Evolutionary conservation across 768 basidiomycete species (phyloP), one percentile per base, ranked within the genome.

Genomic region (Calvatia gigantea): DNA sequence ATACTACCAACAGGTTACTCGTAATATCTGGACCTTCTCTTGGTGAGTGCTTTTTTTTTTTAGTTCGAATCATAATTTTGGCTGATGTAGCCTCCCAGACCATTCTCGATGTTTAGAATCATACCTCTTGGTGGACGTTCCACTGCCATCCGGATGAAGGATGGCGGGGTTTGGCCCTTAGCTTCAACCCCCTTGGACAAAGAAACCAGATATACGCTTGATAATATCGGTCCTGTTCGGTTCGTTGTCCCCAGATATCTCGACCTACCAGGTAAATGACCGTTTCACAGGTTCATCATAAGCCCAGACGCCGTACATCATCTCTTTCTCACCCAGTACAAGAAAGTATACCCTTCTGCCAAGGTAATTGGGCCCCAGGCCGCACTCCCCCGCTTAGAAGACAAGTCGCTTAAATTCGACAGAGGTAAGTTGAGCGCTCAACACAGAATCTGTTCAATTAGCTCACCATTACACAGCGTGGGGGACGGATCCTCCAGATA

Each of bases 101-200:
- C 87, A 1, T 91, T 91, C 64, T 64, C 79, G 11, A 80, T 90
- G 39, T 82, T 79, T 56, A 82, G 84, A 6, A 6, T 91, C 25
- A 61, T 91, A 12, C 89, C 91, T 3, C 72, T 94, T 27, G 94
- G 94, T 1, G 91, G 92, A 17, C 75, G 94, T 42, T 86, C 90
- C 6, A 95, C 92, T 0, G 94, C 91, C 0, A 75, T 95, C 62
- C 82, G 78, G 68, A 75, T 94, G 21, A 69, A 70, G 35, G 77
- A 80, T 47, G 84, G 86, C 33, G 84, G 81, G 11, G 84, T 94
- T 25, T 94, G 90, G 83, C 75, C 94, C 11, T 73, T 92, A n/a
- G 91, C 89, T 0, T 92, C 90, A 1, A 87, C 87, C 6, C 87
- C 89, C 0, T 71, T 91, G 51, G 80, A 82, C 33, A 70, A 73